Percentiles rank a stretch among this genome's conserved stretches.
Conservation (phyloP, 495 filamentous ascomycete species). For the Podospora bellae-mahoneyi region DNA sequence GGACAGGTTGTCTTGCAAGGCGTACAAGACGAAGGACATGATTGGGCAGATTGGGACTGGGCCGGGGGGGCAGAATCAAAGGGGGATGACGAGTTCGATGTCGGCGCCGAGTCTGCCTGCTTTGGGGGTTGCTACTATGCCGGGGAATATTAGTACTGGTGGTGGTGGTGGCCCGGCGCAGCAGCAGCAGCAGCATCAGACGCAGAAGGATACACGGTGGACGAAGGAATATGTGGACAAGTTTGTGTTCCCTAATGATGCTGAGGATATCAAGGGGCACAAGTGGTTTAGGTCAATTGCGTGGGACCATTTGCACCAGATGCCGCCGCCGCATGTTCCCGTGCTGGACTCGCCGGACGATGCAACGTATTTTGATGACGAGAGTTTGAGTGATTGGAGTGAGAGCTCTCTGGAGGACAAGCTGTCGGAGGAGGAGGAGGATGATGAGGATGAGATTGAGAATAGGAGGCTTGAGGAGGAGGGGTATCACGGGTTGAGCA, state of each 20-base stretch:
- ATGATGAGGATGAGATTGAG: not conserved
- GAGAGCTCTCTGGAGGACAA: conserved; percentile 26
- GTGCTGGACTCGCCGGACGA: conserved; percentile 66
- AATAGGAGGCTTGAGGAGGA: not conserved
- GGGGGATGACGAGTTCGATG: not conserved
- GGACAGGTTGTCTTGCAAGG: conserved; percentile 65
- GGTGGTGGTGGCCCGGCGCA: not conserved
- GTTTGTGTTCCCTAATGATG: conserved; percentile 76
- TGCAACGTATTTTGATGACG: conserved; percentile 86
- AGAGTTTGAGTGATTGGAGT: conserved; percentile 58
- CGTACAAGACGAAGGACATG: conserved; percentile 64
- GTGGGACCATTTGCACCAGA: conserved; percentile 66
- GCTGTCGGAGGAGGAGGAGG: conserved; percentile 36
- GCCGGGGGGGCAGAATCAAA: not conserved
- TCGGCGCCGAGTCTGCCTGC: not conserved
- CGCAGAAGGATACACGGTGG: not conserved
- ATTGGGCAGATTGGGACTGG: conserved; percentile 19
- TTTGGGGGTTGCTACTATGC: not conserved
- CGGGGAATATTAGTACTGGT: too few relatives aligned
- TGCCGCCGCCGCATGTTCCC: conserved; percentile 73
- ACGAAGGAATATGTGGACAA: conserved; percentile 38
- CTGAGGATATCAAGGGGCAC: conserved; percentile 73
- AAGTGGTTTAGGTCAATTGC: conserved; percentile 65
- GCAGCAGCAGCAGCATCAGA: too few relatives aligned
- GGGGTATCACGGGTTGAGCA: not conserved